Evolutionary conservation across 2,329 filamentous ascomycete genomes (phyloP), one percentile per base, ranked within the genome.

Genomic region (Helotiales sp.): DNA sequence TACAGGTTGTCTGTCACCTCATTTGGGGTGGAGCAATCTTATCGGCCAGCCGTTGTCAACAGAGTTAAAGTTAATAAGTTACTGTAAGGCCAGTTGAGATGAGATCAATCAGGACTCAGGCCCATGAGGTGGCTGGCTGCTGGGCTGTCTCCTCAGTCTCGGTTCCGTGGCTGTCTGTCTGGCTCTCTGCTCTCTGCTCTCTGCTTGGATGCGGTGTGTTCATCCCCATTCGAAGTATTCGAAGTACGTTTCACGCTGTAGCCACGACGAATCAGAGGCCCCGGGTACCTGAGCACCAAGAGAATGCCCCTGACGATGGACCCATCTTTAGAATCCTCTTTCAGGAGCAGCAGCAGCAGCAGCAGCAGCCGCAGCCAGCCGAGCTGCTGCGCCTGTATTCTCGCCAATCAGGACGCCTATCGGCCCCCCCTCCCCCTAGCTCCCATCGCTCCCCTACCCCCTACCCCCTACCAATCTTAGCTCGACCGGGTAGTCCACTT

Each of bases 381-480:
- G 20, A 61, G 37, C 45, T 50, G 43, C 50, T 15, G 30, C 55
- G 15, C 43, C 52, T 45, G 63, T 37, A n/a, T 22, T 2, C 37
- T 22, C 26, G 32, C 61, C 65, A 37, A 52, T 58, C 57, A 62
- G 7, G 57, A 50, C 64, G 65, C 69, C 69, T 65, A 71, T 71
- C 69, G 67, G 24, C 32, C 37, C 64, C 65, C 30, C 28, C 22
- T n/a, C 24, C 20, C 30, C 43, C 50, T 52, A 37, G 57, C n/a
- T n/a, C n/a, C n/a, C n/a, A n/a, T n/a, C n/a, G n/a, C n/a, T n/a
- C n/a, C n/a, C n/a, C n/a, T n/a, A n/a, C n/a, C n/a, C n/a, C n/a
- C n/a, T n/a, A 65, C 68, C 65, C 70, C 67, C 69, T 65, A 67
- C 64, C 62, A 67, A 66, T 65, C 61, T 67, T 67, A 64, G 55